Conservation (phyloP, 2,329 filamentous ascomycete genomes). For the Fusarium siculi region DNA sequence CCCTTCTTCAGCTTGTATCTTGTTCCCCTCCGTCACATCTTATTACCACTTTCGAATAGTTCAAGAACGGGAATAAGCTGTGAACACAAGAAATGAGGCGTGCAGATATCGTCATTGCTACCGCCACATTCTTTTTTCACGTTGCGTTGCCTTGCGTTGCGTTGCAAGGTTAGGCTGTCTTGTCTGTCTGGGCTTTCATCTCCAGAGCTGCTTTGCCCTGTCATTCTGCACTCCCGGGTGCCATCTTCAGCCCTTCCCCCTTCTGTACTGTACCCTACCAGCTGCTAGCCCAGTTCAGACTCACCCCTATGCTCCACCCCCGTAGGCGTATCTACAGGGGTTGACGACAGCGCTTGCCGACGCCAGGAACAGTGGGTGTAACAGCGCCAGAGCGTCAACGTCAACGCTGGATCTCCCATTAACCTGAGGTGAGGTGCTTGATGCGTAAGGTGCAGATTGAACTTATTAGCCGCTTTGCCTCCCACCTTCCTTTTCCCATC, state of each 20-base stretch:
- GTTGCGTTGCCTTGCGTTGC: background rate
- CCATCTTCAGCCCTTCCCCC: conserved; percentile 1
- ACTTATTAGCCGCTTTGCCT: conserved; percentile 28
- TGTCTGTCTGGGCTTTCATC: background rate
- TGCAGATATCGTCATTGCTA: conserved; percentile 18
- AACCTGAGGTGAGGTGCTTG: conserved; percentile 13
- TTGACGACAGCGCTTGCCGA: conserved; percentile 24
- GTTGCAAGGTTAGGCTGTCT: background rate
- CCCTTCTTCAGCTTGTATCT: conserved; percentile 9
- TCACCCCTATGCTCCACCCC: conserved; percentile 2
- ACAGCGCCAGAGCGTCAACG: conserved; percentile 21
- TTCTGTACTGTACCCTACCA: background rate
- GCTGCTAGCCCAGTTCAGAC: background rate
- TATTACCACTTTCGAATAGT: conserved; percentile 17
- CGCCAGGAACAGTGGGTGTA: conserved; percentile 32
- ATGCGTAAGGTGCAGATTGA: conserved; percentile 5
- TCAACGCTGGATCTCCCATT: conserved; percentile 22
- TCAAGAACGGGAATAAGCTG: background rate
- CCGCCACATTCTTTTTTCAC: conserved; percentile 9
- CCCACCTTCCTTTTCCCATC: conserved; percentile 13
- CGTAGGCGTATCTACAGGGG: conserved; percentile 18
- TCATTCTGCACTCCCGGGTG: conserved; percentile 5
- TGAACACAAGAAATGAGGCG: background rate
- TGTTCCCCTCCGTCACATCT: conserved; percentile 3
- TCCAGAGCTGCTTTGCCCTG: background rate